Evolutionary conservation across 495 filamentous ascomycete species (phyloP), one percentile per base, ranked within the genome.

Genomic region (Annulohypoxylon moriforme): DNA sequence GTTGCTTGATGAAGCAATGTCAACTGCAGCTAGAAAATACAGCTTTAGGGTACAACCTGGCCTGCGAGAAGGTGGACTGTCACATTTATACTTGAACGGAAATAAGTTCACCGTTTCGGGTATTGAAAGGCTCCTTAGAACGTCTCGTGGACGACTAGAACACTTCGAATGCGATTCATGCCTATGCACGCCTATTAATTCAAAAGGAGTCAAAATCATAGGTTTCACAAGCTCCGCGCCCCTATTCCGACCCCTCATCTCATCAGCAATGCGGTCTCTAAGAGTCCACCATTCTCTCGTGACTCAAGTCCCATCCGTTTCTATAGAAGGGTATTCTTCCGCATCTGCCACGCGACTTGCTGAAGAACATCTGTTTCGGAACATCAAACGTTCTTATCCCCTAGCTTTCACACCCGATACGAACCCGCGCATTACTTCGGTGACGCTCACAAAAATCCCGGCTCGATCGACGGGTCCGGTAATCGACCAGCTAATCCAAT

Each of bases 201-300:
- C 50, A 7, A 72, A 68, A 11, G 59, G 60, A 4, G 14, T 77
- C 10, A 73, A 24, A 4, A 61, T 85, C 8, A 56, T 55, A 9
- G 83, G 82, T 18, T 60, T 82, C 5, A 65, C 80, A 13, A 77
- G 79, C n/a, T 59, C 71, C 6, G 72, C 80, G 1, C 80, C 84
- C 52, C 47, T 83, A 25, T 83, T 85, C 50, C 81, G 84, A 1
- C 81, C 84, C 14, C 76, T 84, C 0, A 72, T 81, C 61, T 83
- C 81, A 9, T 77, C 80, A 0, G 82, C 82, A 68, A 73, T 86
- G 14, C 80, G 81, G 22, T 78, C 75, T 8, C 68, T 86, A 5
- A 77, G 83, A 11, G 74, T 83, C 13, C 84, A 86, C 53, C 84
- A 86, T 58, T 86, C 84, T 0, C 73, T 86, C 4, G 81, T 85